Percentiles rank a stretch among this genome's conserved stretches.
phyloP scores from a whole-genome alignment of 2,329 filamentous ascomycete species.

The Ascochyta fabae region DNA sequence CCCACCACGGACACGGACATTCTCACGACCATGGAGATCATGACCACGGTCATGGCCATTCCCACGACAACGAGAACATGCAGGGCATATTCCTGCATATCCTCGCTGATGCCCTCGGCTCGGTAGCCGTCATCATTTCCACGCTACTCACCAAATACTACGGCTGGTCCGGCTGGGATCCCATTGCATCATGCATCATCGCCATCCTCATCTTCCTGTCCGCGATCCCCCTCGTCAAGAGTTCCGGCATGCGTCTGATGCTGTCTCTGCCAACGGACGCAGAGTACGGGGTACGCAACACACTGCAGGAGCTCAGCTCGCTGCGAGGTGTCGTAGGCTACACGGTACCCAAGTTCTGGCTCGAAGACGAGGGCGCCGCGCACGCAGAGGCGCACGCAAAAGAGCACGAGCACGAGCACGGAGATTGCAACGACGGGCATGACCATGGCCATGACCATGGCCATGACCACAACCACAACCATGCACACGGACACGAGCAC shows the following conservation, averaged over 20 bases:
- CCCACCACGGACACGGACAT: slow-evolving; percentile 62
- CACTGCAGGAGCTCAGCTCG: slow-evolving; percentile 80
- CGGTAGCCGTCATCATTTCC: slow-evolving; percentile 90
- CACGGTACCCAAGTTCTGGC: slow-evolving; percentile 88
- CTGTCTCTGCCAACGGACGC: slow-evolving; percentile 83
- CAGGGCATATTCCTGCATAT: slow-evolving; percentile 96
- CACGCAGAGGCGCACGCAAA: slow-evolving; percentile 53
- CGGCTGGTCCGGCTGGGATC: slow-evolving; percentile 94
- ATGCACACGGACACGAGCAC: slow-evolving; percentile 47
- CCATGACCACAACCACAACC: slow-evolving; percentile 38
- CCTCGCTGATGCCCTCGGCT: slow-evolving; percentile 91
- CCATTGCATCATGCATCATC: slow-evolving; percentile 90
- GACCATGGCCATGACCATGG: slow-evolving; percentile 45
- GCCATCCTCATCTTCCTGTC: slow-evolving; percentile 93
- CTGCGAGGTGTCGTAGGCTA: slow-evolving; percentile 87
- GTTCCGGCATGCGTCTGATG: slow-evolving; percentile 81
- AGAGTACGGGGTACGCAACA: slow-evolving; percentile 88
- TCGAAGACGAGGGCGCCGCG: slow-evolving; percentile 69
- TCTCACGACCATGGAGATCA: slow-evolving; percentile 50
- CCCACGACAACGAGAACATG: slow-evolving; percentile 97
- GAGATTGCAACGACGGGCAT: slow-evolving; percentile 36
- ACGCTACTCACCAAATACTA: slow-evolving; percentile 86
- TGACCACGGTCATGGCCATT: slow-evolving; percentile 51
- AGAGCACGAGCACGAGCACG: slow-evolving; percentile 44
- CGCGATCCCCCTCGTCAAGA: slow-evolving; percentile 84